A percentile compares a stretch with the other conserved stretches of the same genome.
Conservation (phyloP, 1,284 basidiomycete species). For the Puccinia triticina region DNA sequence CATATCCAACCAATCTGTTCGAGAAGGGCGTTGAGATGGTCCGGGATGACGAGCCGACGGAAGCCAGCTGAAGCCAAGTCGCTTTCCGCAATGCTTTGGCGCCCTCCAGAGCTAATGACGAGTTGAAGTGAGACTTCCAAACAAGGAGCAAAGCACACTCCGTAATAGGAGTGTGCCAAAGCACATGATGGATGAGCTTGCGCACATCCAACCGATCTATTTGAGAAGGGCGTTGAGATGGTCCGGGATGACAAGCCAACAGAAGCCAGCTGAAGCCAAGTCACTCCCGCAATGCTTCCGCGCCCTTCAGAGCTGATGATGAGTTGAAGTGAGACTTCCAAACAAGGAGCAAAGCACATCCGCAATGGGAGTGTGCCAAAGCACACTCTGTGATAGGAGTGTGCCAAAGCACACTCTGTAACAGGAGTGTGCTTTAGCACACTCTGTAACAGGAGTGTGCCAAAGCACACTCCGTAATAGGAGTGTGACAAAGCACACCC, state of each 20-base stretch:
- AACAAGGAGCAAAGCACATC: too few species aligned
- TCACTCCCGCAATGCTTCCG: conserved; percentile 51
- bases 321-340: not conserved
- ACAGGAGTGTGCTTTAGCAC: too few species aligned
- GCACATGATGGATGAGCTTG: conserved; percentile 3
- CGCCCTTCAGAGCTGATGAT: conserved; percentile 29
- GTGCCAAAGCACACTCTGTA: too few species aligned
- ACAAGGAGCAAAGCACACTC: too few species aligned
- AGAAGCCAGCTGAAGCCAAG: not conserved
- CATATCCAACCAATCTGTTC: conserved; percentile 13
- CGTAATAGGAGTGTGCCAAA: too few species aligned
- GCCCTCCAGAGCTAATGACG: conserved; percentile 22
- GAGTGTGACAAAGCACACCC: too few species aligned
- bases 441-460: too few species aligned
- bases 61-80: not conserved
- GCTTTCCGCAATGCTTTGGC: conserved; percentile 51
- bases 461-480: too few species aligned
- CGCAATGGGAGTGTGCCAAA: too few species aligned
- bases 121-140: not conserved
- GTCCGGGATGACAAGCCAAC: conserved; percentile 27
- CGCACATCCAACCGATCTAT: conserved; percentile 12
- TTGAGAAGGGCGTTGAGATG: conserved; percentile 41
- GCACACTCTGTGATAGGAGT: too few species aligned
- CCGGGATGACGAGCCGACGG: conserved; percentile 21
- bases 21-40: conserved; percentile 45